Evolutionary conservation across 371 early-diverging fungal genomes (phyloP).

Genomic region (Dichotomocladium elegans): DNA sequence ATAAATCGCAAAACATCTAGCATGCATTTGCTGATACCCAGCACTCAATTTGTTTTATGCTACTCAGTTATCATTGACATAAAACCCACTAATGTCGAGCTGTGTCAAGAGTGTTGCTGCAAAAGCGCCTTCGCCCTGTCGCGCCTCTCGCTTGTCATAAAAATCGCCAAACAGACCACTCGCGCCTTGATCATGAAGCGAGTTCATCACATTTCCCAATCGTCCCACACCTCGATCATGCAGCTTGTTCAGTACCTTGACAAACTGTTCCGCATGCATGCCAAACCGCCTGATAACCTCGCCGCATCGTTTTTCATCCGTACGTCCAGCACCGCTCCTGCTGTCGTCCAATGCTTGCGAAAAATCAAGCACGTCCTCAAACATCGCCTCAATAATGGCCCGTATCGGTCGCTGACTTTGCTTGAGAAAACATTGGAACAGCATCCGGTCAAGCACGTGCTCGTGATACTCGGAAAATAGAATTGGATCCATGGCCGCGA

Average conservation of each 20-base stretch:
- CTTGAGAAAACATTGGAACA: constrained; percentile 48
- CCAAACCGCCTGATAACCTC: constrained; percentile 26
- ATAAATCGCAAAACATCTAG: too few relatives aligned
- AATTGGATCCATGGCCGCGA: constrained; percentile 32
- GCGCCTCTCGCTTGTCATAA: constrained; percentile 21
- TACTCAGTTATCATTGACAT: constrained; percentile 5
- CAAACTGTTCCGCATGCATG: constrained; percentile 24
- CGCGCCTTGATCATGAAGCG: constrained; percentile 11
- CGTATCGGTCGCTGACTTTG: constrained; percentile 39
- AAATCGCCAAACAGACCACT: constrained; percentile 21
- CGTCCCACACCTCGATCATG: constrained; percentile 40
- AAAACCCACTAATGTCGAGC: constrained; percentile 18
- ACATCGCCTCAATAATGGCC: constrained; percentile 24
- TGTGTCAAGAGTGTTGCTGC: constrained; percentile 25
- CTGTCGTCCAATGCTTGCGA: constrained; percentile 9
- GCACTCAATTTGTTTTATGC: too few relatives aligned
- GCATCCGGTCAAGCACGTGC: constrained; percentile 45
- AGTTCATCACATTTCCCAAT: constrained; percentile 26
- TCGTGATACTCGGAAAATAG: constrained; percentile 44
- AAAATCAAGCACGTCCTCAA: constrained; percentile 35
- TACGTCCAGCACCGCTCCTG: too few relatives aligned
- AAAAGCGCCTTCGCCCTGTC: constrained; percentile 22
- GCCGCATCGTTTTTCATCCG: background rate
- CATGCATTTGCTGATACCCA: too few relatives aligned
- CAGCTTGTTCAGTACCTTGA: constrained; percentile 28